These are phyloP conservation scores for Globisporangium orthogonon DNA, from an alignment of 352 stramenopile genomes.

Conservation along the genomic window DNA sequence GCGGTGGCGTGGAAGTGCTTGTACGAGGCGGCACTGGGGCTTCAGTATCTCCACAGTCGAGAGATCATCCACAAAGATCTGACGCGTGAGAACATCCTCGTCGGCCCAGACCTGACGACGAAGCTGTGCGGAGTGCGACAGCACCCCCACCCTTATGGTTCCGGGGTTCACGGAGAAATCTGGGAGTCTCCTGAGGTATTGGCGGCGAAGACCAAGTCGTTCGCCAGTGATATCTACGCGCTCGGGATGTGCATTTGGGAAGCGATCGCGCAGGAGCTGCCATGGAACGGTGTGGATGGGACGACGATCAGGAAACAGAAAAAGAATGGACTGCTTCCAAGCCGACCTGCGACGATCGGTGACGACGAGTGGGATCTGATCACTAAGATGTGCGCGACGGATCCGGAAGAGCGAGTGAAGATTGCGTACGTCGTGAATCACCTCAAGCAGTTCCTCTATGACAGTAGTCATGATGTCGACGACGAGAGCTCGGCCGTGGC, in stretches of 20 bases:
- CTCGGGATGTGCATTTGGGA: constrained; percentile 18
- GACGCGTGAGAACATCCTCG: constrained; percentile 2
- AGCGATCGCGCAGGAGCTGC: constrained; percentile 2
- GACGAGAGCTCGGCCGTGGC: no score
- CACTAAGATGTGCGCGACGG: constrained; percentile 9
- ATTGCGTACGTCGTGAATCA: constrained; percentile 11
- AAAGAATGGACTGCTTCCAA: not conserved
- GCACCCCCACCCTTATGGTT: not conserved
- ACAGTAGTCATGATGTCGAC: not conserved
- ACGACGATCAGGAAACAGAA: not conserved
- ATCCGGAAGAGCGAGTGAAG: constrained; percentile 5
- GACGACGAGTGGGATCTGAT: constrained; percentile 11
- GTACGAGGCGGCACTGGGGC: constrained; percentile 18
- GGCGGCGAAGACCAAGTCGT: not conserved
- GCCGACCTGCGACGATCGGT: not conserved
- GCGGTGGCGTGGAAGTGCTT: constrained; percentile 11
- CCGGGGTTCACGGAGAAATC: not conserved
- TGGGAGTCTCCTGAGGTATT: constrained; percentile 16
- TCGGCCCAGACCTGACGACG: constrained; percentile 11
- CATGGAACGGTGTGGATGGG: not conserved
- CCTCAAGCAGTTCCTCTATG: constrained; percentile 4
- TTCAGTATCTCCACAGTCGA: constrained; percentile 20
- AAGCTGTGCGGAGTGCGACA: constrained; percentile 8
- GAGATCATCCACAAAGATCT: constrained; percentile 15
- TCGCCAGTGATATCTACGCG: constrained; percentile 19